Conservation (phyloP, 495 filamentous ascomycete genomes). For the Glarea lozoyensis region DNA sequence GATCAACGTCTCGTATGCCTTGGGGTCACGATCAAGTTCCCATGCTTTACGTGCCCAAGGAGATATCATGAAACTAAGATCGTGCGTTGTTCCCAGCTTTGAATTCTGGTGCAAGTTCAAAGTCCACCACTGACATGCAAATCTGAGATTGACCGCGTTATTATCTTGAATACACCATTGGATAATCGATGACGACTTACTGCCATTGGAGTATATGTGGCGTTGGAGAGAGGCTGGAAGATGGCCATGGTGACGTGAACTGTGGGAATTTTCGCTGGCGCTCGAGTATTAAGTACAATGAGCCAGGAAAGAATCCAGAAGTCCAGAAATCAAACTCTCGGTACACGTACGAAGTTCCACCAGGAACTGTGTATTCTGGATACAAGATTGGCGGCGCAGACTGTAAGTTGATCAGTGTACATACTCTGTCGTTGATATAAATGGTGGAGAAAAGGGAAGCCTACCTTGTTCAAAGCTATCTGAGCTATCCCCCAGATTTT, state of each 20-base stretch:
- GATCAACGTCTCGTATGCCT: conserved; percentile 23
- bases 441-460: too few relatives aligned
- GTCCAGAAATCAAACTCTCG: conserved; percentile 35
- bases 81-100: conserved; percentile 29
- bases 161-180: too few relatives aligned
- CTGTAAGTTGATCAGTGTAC: not conserved
- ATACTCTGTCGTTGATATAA: too few relatives aligned
- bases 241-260: not conserved
- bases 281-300: conserved; percentile 26
- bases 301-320: conserved; percentile 34
- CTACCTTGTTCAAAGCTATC: too few relatives aligned
- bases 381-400: conserved; percentile 15
- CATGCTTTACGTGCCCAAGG: conserved; percentile 30
- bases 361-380: conserved; percentile 25
- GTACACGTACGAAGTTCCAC: conserved; percentile 21
- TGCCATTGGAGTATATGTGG: conserved; percentile 20
- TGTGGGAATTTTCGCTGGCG: conserved; percentile 23
- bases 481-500: too few relatives aligned
- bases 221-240: not conserved
- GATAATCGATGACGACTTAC: conserved; percentile 27
- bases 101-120: conserved; percentile 28
- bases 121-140: too few relatives aligned
- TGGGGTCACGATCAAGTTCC: conserved; percentile 26
- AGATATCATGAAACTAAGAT: conserved; percentile 38
- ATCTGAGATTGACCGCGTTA: too few relatives aligned